phyloP scores from a whole-genome alignment of 2,329 filamentous ascomycete species.

The Nothomitra cinnamomea region DNA sequence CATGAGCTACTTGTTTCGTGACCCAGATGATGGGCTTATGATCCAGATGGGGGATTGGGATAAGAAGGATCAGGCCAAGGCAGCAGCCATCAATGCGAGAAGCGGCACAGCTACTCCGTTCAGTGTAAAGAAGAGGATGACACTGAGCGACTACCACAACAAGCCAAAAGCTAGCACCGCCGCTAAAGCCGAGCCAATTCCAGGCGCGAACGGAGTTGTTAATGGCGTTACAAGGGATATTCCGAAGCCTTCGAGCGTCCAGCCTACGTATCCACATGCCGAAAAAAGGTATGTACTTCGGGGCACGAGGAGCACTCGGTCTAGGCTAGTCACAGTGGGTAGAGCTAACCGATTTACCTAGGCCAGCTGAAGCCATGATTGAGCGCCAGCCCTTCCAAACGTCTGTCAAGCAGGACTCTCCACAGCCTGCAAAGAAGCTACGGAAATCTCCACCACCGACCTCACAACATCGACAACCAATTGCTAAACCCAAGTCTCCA shows the following conservation, averaged over 20 bases:
- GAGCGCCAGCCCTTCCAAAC: not conserved
- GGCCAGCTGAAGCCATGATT: not conserved
- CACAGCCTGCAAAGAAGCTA: conserved; percentile 22
- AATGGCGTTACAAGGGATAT: conserved; percentile 9
- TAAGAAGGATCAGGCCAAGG: conserved; percentile 23
- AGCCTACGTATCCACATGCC: not conserved
- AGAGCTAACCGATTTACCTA: not conserved
- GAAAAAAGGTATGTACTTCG: not conserved
- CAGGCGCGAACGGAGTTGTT: conserved; percentile 11
- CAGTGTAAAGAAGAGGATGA: conserved; percentile 43
- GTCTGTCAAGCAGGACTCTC: conserved; percentile 11
- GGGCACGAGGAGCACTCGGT: not conserved
- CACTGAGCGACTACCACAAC: conserved; percentile 41
- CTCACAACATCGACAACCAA: not conserved
- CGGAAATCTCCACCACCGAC: conserved; percentile 22
- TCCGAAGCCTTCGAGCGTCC: conserved; percentile 1
- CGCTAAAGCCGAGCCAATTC: conserved; percentile 6
- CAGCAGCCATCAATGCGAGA: conserved; percentile 17
- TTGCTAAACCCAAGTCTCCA: not conserved
- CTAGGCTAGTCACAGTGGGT: not conserved
- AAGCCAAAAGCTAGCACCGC: conserved; percentile 21
- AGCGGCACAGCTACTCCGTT: conserved; percentile 2
- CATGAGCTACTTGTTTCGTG: conserved; percentile 42
- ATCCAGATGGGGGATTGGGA: conserved; percentile 37
- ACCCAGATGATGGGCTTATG: conserved; percentile 34